Evolutionary conservation across 495 filamentous ascomycete genomes (phyloP).

Genomic region (Aspergillus asperescens): DNA sequence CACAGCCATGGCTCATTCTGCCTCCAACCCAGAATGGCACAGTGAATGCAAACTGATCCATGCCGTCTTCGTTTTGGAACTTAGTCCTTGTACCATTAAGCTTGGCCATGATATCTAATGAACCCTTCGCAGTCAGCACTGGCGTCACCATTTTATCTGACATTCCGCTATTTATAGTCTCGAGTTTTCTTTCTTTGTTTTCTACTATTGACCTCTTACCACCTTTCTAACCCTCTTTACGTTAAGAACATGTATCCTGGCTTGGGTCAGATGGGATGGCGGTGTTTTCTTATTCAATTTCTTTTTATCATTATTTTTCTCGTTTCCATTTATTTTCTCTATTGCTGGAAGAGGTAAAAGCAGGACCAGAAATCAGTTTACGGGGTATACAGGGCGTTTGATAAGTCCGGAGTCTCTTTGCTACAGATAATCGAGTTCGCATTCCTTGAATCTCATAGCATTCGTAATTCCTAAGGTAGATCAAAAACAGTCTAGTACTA

Average conservation of each 20-base stretch:
- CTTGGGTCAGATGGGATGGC: not conserved
- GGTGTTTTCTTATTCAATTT: not conserved
- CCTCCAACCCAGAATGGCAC: not conserved
- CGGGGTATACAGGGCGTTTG: not conserved
- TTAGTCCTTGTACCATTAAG: slow-evolving; percentile 19
- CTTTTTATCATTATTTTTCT: slow-evolving; percentile 1
- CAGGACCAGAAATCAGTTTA: not conserved
- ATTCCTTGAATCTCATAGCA: too few species aligned
- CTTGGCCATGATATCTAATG: slow-evolving; percentile 26
- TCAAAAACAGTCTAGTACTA: too few species aligned
- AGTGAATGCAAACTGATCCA: not conserved
- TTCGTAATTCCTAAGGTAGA: too few species aligned
- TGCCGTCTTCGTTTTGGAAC: slow-evolving; percentile 12
- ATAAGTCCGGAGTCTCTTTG: too few species aligned
- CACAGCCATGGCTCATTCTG: not conserved
- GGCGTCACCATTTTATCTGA: slow-evolving; percentile 13
- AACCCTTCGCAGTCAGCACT: slow-evolving; percentile 19
- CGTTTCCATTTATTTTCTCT: not conserved
- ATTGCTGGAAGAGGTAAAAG: not conserved
- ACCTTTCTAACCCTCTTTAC: not conserved
- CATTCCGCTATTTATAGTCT: not conserved
- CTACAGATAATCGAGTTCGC: too few species aligned
- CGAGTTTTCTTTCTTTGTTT: slow-evolving; percentile 3
- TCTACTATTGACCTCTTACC: not conserved
- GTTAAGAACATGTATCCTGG: slow-evolving; percentile 11